These are phyloP conservation scores for Coemansia sp. DNA, from an alignment of 192 early-diverging fungal species.

Conservation along the genomic window DNA sequence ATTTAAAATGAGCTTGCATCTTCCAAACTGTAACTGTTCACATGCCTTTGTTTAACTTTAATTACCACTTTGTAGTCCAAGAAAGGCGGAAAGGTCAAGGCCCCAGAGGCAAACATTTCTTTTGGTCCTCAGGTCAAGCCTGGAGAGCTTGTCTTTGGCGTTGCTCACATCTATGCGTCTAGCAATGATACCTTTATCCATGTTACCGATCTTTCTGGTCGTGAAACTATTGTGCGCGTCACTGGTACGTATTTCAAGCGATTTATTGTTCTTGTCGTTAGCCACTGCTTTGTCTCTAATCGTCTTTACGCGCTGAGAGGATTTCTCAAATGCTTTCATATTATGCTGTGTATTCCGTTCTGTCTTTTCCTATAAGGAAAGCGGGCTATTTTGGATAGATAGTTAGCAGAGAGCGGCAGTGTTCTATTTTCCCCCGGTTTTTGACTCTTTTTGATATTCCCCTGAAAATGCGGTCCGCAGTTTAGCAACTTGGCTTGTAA, in stretches of 20 bases:
- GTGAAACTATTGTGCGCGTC: constrained; percentile 98
- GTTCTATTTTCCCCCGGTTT: neutral
- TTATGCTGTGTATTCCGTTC: neutral
- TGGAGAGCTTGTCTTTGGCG: constrained; percentile 99
- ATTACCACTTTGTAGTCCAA: constrained; percentile 49
- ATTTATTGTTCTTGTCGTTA: neutral
- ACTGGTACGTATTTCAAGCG: constrained; percentile 71
- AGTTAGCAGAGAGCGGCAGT: constrained; percentile 17
- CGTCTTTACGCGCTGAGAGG: neutral
- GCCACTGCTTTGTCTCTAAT: neutral
- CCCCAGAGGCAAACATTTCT: constrained; percentile 86
- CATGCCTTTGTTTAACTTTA: neutral
- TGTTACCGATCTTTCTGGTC: constrained; percentile 99
- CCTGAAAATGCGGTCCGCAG: constrained; percentile 46
- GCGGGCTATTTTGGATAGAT: neutral
- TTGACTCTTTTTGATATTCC: constrained; percentile 51
- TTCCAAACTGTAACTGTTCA: neutral
- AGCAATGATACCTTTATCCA: constrained; percentile 99
- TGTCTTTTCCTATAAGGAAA: neutral
- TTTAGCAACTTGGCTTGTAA: constrained; percentile 10
- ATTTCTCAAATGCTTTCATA: neutral
- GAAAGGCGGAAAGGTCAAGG: constrained; percentile 76
- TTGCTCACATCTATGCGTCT: constrained; percentile 99
- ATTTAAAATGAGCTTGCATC: too few species aligned
- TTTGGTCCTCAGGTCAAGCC: constrained; percentile 97